Conservation (phyloP, 805 yeast genomes). For the Suhomyces kilbournensis region DNA sequence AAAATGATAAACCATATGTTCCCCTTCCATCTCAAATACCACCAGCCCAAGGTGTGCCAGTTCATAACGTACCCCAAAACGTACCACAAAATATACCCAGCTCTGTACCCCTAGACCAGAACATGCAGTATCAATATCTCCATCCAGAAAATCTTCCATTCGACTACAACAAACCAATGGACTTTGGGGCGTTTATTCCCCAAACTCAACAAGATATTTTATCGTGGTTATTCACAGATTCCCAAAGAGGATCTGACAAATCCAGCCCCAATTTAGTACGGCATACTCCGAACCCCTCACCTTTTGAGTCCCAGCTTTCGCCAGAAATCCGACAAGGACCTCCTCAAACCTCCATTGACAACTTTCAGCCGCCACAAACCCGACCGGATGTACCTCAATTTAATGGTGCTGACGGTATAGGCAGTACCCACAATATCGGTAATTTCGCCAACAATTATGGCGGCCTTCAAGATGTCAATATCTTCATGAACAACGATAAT, state of each 20-base stretch:
- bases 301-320: not conserved
- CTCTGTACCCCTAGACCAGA: not conserved
- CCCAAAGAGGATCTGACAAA: not conserved
- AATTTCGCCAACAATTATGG: constrained; percentile 15
- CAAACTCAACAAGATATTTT: constrained; percentile 38
- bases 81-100: too few species aligned
- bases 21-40: not conserved
- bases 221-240: constrained; percentile 39
- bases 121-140: not conserved
- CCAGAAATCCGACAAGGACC: not conserved
- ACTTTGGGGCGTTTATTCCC: constrained; percentile 9
- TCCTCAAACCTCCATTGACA: not conserved
- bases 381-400: not conserved
- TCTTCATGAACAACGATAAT: constrained; percentile 34
- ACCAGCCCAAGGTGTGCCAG: not conserved
- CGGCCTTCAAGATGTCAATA: constrained; percentile 33
- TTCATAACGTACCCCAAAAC: not conserved
- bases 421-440: not conserved
- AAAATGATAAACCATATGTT: not conserved
- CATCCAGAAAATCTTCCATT: not conserved
- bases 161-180: not conserved
- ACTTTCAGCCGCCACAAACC: not conserved
- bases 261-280: not conserved
- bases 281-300: not conserved
- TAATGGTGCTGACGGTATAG: not conserved